Conservation (phyloP, 306 rosid genomes). For the Senna siamea region DNA sequence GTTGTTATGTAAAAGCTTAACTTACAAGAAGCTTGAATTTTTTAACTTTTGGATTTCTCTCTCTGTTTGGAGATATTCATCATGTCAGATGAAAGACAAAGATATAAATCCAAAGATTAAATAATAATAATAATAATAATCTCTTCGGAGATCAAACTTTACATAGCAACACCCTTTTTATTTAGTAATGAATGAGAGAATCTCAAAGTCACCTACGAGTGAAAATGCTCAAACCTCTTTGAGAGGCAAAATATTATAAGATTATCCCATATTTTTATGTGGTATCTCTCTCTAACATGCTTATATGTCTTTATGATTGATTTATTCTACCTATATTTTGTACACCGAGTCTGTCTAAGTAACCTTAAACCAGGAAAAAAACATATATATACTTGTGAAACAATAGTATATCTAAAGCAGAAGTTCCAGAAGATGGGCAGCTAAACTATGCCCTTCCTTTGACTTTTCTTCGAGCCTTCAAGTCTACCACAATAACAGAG, state of each 20-base stretch:
- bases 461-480: conserved; percentile 75
- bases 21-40: background rate
- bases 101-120: background rate
- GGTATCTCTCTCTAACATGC: background rate
- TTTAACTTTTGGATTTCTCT: background rate
- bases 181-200: background rate
- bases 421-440: conserved; percentile 13
- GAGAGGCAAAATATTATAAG: background rate
- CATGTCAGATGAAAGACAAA: too few relatives aligned
- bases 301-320: background rate
- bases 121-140: background rate
- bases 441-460: conserved; percentile 53
- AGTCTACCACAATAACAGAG: conserved; percentile 75
- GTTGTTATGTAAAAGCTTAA: background rate
- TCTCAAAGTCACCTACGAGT: background rate
- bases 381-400: background rate
- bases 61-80: background rate
- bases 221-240: background rate
- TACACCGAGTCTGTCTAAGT: background rate
- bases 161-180: background rate
- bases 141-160: background rate
- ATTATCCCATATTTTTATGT: background rate
- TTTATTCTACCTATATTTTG: background rate
- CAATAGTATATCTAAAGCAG: conserved; percentile 30
- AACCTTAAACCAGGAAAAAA: background rate